Base-by-base conservation (phyloP, 2,329 filamentous ascomycete species). In the Venturia carpophila region DNA sequence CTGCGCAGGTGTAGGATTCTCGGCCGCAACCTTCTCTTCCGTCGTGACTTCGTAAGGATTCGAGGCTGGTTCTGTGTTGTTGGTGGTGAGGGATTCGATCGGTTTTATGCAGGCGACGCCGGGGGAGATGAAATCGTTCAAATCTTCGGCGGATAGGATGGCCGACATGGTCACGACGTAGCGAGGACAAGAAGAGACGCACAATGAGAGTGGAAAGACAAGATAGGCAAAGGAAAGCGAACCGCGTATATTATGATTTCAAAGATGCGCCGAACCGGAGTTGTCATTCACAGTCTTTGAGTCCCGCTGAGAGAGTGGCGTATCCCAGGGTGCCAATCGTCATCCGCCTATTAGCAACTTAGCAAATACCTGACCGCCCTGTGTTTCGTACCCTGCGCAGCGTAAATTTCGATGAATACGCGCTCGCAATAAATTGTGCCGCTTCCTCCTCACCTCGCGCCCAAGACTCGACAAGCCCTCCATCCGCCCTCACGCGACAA, bases 81-180 rank as follows among this genome's bases (percentile, higher is more conserved):
- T 69, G 83, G 81, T 62, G 1, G 94, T 93, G 17, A 99, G 84
- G 1, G 91, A 95, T 76, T 99, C 94, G 74, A 99, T 84, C 37
- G 94, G 94, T 74, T 99, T 97, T 77, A 99, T 97, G 79, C 94
- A 99, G 68, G 94, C 94, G 73, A 99, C 92, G 68, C 93, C 92
- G 17, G 94, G 94, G 66, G 90, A 94, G 75, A 99, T 99, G 79
- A 99, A 99, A 82, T 99, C 94, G 81, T 99, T 99, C 67, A 99
- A 83, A 76, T 97, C 92, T 80, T 99, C 93, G 72, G 89, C 88
- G 65, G 92, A 97, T 72, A 99, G 88, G 72, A 99, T 99, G 68
- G 94, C 94, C 75, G 92, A 96, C 94, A 99, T 99, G 24, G 15
- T 49, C 19, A 21, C 30, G 17, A n/a, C 15, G 17, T 15, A 55